Percentiles rank a stretch among this genome's conserved stretches.
phyloP scores from a whole-genome alignment of 768 basidiomycete genomes.

The Leccinum uliginosum region DNA sequence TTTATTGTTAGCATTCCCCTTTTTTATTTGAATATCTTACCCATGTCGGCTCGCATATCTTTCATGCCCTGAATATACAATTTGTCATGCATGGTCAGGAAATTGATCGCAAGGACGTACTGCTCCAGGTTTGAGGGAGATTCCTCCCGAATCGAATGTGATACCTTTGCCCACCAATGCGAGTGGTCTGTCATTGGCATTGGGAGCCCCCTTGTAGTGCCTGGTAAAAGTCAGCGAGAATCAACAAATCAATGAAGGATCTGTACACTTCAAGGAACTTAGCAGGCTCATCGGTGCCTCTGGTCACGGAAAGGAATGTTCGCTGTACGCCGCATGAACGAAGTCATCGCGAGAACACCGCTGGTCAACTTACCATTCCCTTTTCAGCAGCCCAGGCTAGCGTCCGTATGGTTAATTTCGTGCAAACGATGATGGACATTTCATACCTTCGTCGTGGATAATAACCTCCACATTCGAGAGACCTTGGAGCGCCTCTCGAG shows the following conservation, averaged over 20 bases:
- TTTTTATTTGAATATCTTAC: conserved; percentile 30
- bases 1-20: neutral
- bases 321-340: conserved; percentile 37
- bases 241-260: neutral
- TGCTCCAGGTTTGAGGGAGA: conserved; percentile 73
- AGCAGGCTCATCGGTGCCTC: conserved; percentile 77
- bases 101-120: conserved; percentile 35
- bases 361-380: conserved; percentile 58
- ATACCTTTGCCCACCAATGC: conserved; percentile 86
- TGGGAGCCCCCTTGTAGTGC: conserved; percentile 74
- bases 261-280: conserved; percentile 81
- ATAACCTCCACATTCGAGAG: conserved; percentile 65
- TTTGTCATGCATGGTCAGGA: neutral
- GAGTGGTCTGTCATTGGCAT: conserved; percentile 54
- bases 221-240: conserved; percentile 31
- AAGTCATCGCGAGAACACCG: neutral
- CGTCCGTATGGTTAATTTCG: neutral
- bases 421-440: neutral
- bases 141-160: conserved; percentile 87
- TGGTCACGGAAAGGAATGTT: conserved; percentile 83
- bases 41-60: conserved; percentile 85
- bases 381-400: conserved; percentile 79
- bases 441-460: conserved; percentile 67
- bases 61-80: conserved; percentile 62
- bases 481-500: conserved; percentile 60